These are phyloP conservation scores for Yamadazyma conglobata DNA, from an alignment of 1,139 yeast genomes.

Conservation along the genomic window DNA sequence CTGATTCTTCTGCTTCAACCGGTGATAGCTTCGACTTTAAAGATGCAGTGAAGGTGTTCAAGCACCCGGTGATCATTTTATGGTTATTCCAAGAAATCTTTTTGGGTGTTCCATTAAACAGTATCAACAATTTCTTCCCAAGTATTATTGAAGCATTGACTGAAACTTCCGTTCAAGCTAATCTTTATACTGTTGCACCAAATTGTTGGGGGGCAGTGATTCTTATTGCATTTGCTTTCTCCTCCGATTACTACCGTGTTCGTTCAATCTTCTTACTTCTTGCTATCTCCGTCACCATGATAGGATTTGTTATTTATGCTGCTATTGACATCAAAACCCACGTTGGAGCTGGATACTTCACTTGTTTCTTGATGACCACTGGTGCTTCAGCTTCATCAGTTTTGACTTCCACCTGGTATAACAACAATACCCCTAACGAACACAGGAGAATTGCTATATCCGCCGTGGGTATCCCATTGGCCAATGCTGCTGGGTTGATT, in stretches of 20 bases:
- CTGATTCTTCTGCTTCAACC: slow-evolving; percentile 25
- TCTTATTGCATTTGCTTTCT: slow-evolving; percentile 20
- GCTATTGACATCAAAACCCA: slow-evolving; percentile 36
- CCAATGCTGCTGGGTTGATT: slow-evolving; percentile 32
- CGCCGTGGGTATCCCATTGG: slow-evolving; percentile 30
- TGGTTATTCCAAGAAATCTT: slow-evolving; percentile 39
- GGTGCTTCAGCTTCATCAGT: slow-evolving; percentile 36
- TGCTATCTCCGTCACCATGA: slow-evolving; percentile 34
- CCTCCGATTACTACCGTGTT: slow-evolving; percentile 23
- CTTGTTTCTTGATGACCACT: slow-evolving; percentile 31
- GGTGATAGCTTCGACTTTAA: slow-evolving; percentile 19
- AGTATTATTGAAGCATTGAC: slow-evolving; percentile 28
- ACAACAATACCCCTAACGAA: slow-evolving; percentile 47
- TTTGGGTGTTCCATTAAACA: slow-evolving; percentile 47
- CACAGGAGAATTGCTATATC: slow-evolving; percentile 29
- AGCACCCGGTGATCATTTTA: slow-evolving; percentile 24
- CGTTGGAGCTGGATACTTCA: slow-evolving; percentile 40
- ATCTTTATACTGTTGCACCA: slow-evolving; percentile 29
- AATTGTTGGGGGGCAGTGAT: slow-evolving; percentile 29
- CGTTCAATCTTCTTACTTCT: slow-evolving; percentile 35
- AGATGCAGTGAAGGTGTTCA: slow-evolving; percentile 28
- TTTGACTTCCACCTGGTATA: slow-evolving; percentile 49
- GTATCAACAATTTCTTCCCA: slow-evolving; percentile 48
- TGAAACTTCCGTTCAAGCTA: slow-evolving; percentile 26
- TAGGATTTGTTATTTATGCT: slow-evolving; percentile 46